Evolutionary conservation across 768 basidiomycete species (phyloP), one percentile per base, ranked within the genome.

Genomic region (Leccinum variicolor): DNA sequence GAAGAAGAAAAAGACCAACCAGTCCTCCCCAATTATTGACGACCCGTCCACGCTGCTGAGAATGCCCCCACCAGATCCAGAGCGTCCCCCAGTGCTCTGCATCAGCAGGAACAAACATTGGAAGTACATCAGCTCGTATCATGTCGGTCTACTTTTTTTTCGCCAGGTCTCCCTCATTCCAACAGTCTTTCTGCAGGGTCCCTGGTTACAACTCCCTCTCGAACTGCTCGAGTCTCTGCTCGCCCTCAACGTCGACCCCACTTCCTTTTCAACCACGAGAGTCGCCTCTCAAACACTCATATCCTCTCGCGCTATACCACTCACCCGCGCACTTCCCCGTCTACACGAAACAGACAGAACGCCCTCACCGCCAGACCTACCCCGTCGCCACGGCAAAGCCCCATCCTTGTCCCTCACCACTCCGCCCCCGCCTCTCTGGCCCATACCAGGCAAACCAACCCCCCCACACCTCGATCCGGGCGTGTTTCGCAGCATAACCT

Each of bases 61-160:
- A 17, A 76, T 72, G 57, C 55, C 70, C 33, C 69, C 66, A 21
- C 72, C 73, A 28, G 81, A 81, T 28, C 75, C 73, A 47, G 70
- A 75, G 34, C 81, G 82, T 47, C 84, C 84, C 15, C 36, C 86
- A 1, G 84, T 89, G 34, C 80, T 94, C 3, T 90, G 89, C 70
- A 94, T 95, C 65, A 91, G 89, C 74, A 83, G 93, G 63, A 94
- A 94, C 76, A 95, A 95, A 72, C 93, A 95, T 66, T 94, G 92
- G 93, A 84, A 86, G 28, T 94, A 93, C 66, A 94, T 94, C 74
- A 92, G 89, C 73, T 92, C 92, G 23, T 93, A 90, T 70, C 90
- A 92, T 71, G 91, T 92, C 75, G 58, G 87, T 84, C 49, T 10
- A 1, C 13, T 13, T 13, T 25, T 41, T 21, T 50, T 19, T 49